phyloP scores from a whole-genome alignment of 176 grass and related monocot genomes.

The Oryza glaberrima region DNA sequence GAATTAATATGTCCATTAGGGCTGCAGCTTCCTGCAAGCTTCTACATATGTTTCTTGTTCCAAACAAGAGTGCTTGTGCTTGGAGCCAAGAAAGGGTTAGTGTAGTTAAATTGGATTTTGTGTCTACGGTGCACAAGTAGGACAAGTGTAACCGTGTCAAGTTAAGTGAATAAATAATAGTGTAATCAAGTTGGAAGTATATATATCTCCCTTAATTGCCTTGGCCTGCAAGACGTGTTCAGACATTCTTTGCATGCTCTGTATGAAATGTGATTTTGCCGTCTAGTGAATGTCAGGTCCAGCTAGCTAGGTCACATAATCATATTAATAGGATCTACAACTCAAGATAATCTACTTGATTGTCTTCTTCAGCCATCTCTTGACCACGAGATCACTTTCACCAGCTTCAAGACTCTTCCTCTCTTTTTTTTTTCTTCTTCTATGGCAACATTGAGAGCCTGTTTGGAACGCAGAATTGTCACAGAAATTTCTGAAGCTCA shows the following conservation, averaged over 20 bases:
- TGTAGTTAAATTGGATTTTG: constrained; percentile 9
- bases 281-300: constrained; percentile 26
- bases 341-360: constrained; percentile 26
- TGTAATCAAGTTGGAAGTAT: constrained; percentile 22
- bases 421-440: too few species aligned
- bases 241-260: background rate
- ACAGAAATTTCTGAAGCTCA: background rate
- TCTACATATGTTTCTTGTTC: background rate
- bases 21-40: constrained; percentile 23
- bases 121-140: background rate
- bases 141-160: constrained; percentile 23
- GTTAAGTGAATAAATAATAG: background rate
- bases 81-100: constrained; percentile 14
- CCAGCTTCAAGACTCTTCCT: background rate
- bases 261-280: constrained; percentile 36
- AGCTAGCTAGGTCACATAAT: constrained; percentile 1
- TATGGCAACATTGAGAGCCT: background rate
- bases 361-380: constrained; percentile 19
- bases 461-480: background rate
- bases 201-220: background rate
- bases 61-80: constrained; percentile 19
- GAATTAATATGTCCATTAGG: constrained; percentile 19
- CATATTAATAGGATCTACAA: background rate
- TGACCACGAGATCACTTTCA: background rate
- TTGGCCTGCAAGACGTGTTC: constrained; percentile 22